These are phyloP conservation scores for Fraxinus sp. DNA, from an alignment of 305 asterid species.

Conservation along the genomic window DNA sequence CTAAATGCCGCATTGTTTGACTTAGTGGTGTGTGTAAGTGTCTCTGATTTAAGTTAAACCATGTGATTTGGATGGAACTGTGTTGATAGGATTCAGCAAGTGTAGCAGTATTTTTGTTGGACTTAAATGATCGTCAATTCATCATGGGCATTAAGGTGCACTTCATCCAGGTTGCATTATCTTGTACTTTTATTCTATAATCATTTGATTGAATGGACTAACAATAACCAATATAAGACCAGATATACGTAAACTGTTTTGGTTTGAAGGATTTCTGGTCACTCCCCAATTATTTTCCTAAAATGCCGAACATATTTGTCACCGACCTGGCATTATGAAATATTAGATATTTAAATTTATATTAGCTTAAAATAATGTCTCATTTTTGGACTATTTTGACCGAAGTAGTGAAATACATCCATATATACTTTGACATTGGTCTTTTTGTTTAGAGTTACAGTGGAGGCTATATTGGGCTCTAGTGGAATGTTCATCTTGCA, in stretches of 20 bases:
- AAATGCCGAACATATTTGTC: not conserved
- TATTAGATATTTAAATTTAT: not conserved
- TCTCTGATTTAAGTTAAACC: not conserved
- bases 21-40: not conserved
- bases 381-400: not conserved
- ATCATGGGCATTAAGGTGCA: not conserved
- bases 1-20: not conserved
- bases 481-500: slow-evolving; percentile 1
- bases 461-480: not conserved
- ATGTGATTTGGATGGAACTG: not conserved
- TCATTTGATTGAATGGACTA: not conserved
- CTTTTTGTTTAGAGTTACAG: not conserved
- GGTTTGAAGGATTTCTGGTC: not conserved
- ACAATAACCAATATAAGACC: not conserved
- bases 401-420: not conserved
- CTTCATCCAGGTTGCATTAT: not conserved
- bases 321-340: not conserved
- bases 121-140: not conserved
- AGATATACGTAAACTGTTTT: not conserved
- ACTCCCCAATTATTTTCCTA: not conserved
- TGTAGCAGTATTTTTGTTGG: not conserved
- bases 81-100: not conserved
- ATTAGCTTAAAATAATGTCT: not conserved
- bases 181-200: not conserved
- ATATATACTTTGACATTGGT: not conserved